Base-by-base conservation (phyloP, 2,329 filamentous ascomycete species). In the Zarea fungicola region DNA sequence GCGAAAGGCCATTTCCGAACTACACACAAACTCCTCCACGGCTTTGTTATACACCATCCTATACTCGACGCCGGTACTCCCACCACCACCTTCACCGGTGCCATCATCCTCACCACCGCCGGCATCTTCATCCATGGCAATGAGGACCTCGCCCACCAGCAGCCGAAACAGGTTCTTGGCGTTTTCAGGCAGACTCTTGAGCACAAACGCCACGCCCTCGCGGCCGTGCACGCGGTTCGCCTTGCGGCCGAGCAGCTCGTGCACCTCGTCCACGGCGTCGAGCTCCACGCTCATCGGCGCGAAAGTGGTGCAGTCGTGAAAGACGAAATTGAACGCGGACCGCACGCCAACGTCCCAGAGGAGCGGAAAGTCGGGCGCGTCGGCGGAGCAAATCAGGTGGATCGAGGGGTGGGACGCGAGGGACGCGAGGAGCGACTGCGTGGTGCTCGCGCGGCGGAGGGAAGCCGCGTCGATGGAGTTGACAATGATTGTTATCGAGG, bases 241-340 rank as follows among this genome's bases (percentile, higher is more conserved):
- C 58, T 84, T 89, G 47, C 89, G 82, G 40, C 91, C 90, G 0
- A 97, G 78, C 1, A 96, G 77, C 59, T 88, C 84, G 64, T 96
- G 88, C 13, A 97, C 90, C 54, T 90, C 87, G 63, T 97, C 90
- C 3, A 97, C 89, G 2, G 88, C 83, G 60, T 95, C 89, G 7
- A 89, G 71, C 64, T 96, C 90, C 3, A 78, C 64, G 10, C 77
- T 73, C 58, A 87, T 89, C 1, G 88, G 77, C 1, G 80, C 75
- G 62, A 96, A 96, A 0, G 93, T 97, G 1, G 93, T 97, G 60
- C 86, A 86, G 69, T 99, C 91, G 70, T 99, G 93, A 67, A 95
- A 96, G 23, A 89, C 73, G 57, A 96, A 91, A 64, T 87, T 87
- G 67, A 91, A 89, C 23, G 87, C 81, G 14, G 89, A 85, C 40